Base-by-base conservation (phyloP, 352 stramenopile species). In the Aphanomyces invadans region DNA sequence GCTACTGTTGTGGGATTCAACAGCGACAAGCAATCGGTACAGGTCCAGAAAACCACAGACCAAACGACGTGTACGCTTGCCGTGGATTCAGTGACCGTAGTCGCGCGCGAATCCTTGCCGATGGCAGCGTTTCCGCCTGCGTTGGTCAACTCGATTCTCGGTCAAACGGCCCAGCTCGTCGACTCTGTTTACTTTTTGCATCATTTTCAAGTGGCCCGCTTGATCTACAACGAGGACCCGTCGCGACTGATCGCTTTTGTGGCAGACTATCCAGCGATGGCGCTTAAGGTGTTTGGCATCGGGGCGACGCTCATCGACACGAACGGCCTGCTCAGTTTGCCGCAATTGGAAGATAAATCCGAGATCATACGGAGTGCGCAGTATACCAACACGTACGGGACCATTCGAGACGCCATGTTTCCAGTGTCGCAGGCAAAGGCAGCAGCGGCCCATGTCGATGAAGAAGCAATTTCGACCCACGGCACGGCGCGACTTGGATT, bases 251-350 rank as follows among this genome's bases (percentile, higher is more conserved):
- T 57, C 19, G 32, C 49, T 9, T 26, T 66, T 38, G 59, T 66
- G 19, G 36, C 36, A 21, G 21, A 66, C 21, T 55, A 44, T 38
- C 23, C 36, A 15, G 19, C 12, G 26, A 56, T 66, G 4, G 59
- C 59, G 2, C 59, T 36, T 17, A 54, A 42, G 15, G 59, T 66
- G 4, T 66, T 66, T 31, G 59, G 55, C 12, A 46, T 66, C 23
- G 59, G 59, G 25, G 36, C 29, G 21, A 31, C 12, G 31, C 26
- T 66, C 17, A 54, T 42, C 19, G 36, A 17, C 19, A 54, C 33
- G 10, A 66, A 44, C 32, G 59, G 59, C 7, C 36, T 66, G 12
- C 59, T 25, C 10, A 57, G 59, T 38, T 44, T 66, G 4, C 23
- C 4, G 3, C 38, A 45, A 17, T 17, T 66, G 15, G 59, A 66